These are phyloP conservation scores for Trichoderma semiorbis DNA, from an alignment of 2,329 filamentous ascomycete species.

Conservation along the genomic window DNA sequence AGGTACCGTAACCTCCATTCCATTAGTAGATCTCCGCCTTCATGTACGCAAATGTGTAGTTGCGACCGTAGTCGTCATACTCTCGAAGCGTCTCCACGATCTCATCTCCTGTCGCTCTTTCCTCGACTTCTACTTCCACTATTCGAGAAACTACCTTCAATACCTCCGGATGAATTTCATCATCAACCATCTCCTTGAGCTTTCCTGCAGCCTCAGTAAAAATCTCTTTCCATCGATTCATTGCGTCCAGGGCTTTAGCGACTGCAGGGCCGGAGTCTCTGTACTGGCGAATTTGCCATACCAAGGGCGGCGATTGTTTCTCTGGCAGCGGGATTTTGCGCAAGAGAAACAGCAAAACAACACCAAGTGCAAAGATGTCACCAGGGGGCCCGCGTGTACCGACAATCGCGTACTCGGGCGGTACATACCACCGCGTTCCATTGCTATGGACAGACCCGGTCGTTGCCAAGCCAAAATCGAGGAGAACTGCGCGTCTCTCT, in stretches of 20 bases:
- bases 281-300: neutral
- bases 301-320: neutral
- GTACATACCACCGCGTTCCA: neutral
- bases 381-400: neutral
- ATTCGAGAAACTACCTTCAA: neutral
- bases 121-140: neutral
- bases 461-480: constrained; percentile 2
- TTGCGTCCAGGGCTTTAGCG: too few relatives aligned
- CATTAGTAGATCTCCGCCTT: neutral
- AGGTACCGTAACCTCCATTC: too few relatives aligned
- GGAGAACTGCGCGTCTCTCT: constrained; percentile 15
- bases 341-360: neutral
- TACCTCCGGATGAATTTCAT: neutral
- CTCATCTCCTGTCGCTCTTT: neutral
- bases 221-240: too few relatives aligned
- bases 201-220: neutral
- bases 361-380: neutral
- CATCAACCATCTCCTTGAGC: neutral
- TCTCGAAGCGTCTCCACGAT: neutral
- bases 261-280: too few relatives aligned
- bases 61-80: neutral
- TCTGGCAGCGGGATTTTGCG: neutral
- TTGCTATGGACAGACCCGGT: neutral
- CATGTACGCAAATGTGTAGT: neutral
- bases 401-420: neutral